Conservation (phyloP, 2,329 filamentous ascomycete genomes). For the Penicillium brasilianum region DNA sequence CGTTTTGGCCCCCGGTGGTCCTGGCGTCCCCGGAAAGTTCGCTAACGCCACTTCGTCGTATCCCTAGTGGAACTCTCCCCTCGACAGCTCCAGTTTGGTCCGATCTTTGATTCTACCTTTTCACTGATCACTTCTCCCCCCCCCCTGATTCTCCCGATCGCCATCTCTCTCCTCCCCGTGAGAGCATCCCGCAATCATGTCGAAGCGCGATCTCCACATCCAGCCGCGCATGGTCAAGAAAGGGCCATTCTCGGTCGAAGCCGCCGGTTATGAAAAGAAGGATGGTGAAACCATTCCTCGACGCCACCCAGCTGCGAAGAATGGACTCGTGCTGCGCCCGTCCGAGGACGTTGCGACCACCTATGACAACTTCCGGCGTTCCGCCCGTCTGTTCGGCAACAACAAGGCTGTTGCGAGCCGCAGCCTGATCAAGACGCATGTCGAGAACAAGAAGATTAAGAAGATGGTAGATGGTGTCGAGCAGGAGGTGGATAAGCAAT, state of each 20-base stretch:
- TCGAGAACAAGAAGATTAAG: conserved; percentile 86
- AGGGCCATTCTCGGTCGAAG: conserved; percentile 76
- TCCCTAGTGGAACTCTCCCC: conserved; percentile 25
- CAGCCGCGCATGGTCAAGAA: conserved; percentile 65
- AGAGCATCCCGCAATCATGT: conserved; percentile 35
- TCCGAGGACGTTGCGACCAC: conserved; percentile 74
- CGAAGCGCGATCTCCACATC: conserved; percentile 38
- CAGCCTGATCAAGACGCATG: conserved; percentile 75
- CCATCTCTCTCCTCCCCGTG: conserved; percentile 13
- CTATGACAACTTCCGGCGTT: conserved; percentile 76
- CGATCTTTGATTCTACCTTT: conserved; percentile 3
- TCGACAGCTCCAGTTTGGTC: neutral
- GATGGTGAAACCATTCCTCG: conserved; percentile 85
- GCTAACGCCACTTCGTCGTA: conserved; percentile 15
- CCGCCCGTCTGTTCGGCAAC: conserved; percentile 66
- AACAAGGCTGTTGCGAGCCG: conserved; percentile 72
- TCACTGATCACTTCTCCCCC: conserved; percentile 4
- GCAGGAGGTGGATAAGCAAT: conserved; percentile 83
- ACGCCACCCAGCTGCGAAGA: conserved; percentile 71
- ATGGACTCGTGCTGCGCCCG: conserved; percentile 70
- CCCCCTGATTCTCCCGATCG: neutral
- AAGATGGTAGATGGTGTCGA: conserved; percentile 84
- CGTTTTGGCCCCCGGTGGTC: neutral
- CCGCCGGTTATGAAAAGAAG: conserved; percentile 68
- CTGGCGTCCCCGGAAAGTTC: neutral